A percentile compares a stretch with the other conserved stretches of the same genome.
Conservation (phyloP, 176 grass and related monocot genomes). For the Paspalum notatum region DNA sequence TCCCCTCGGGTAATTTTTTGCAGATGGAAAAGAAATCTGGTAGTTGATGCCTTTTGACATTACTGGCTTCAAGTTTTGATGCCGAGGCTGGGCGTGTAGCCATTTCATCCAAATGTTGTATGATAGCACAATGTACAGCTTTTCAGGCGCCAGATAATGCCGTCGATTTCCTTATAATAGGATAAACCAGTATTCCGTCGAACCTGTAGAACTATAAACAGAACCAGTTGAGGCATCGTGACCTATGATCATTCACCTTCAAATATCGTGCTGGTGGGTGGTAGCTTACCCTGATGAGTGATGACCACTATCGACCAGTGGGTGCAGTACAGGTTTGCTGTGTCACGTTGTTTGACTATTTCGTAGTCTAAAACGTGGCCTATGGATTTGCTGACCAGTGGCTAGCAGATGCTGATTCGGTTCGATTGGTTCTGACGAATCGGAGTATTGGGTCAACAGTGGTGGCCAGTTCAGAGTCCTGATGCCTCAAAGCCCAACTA, state of each 20-base stretch:
- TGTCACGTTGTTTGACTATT: not conserved
- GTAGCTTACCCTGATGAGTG: no score
- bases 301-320: not conserved
- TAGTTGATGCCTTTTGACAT: slow-evolving; percentile 14
- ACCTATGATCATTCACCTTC: not conserved
- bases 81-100: slow-evolving; percentile 10
- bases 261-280: no score
- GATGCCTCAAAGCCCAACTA: not conserved
- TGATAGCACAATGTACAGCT: slow-evolving; percentile 36
- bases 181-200: not conserved
- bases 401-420: not conserved
- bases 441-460: not conserved
- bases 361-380: no score
- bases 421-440: not conserved
- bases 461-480: not conserved
- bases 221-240: not conserved
- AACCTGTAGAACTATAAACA: not conserved
- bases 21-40: slow-evolving; percentile 10
- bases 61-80: slow-evolving; percentile 28
- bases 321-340: not conserved
- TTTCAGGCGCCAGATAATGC: not conserved
- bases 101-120: slow-evolving; percentile 30
- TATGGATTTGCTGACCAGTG: not conserved
- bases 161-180: not conserved
- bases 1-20: slow-evolving; percentile 31